Evolutionary conservation across 2,329 filamentous ascomycete genomes (phyloP).

Genomic region (Aphanoascus verrucosus): DNA sequence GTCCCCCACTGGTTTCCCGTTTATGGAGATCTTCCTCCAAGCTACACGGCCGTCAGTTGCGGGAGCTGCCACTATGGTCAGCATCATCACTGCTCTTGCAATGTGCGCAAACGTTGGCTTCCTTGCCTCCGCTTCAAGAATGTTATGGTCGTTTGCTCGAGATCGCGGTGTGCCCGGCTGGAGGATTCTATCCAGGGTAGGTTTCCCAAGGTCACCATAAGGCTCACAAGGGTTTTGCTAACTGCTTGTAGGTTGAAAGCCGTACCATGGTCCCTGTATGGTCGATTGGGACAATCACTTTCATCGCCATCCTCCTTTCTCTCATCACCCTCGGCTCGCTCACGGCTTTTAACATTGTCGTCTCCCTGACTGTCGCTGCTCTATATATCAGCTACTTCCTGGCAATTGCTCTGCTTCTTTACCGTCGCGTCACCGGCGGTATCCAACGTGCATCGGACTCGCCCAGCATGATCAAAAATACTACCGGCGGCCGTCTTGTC

Average conservation of each 20-base stretch:
- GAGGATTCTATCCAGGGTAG: slow-evolving; percentile 22
- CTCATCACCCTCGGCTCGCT: slow-evolving; percentile 45
- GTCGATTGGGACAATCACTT: slow-evolving; percentile 26
- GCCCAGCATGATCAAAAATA: slow-evolving; percentile 16
- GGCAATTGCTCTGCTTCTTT: slow-evolving; percentile 36
- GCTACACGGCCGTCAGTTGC: slow-evolving; percentile 36
- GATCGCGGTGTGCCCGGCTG: slow-evolving; percentile 34
- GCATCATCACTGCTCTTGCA: slow-evolving; percentile 34
- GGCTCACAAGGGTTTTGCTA: neutral
- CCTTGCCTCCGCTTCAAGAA: slow-evolving; percentile 30
- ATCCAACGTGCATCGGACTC: slow-evolving; percentile 17
- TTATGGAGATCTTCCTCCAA: slow-evolving; percentile 42
- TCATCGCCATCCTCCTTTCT: slow-evolving; percentile 28
- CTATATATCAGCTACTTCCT: slow-evolving; percentile 45
- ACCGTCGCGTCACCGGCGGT: slow-evolving; percentile 28
- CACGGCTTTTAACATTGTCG: slow-evolving; percentile 44
- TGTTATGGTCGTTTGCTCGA: slow-evolving; percentile 36
- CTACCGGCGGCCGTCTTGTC: slow-evolving; percentile 21
- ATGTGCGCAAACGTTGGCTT: slow-evolving; percentile 27
- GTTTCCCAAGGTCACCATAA: slow-evolving; percentile 1
- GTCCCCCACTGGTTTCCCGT: slow-evolving; percentile 38
- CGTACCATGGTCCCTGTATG: slow-evolving; percentile 35
- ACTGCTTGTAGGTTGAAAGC: slow-evolving; percentile 24
- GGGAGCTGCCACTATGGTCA: slow-evolving; percentile 37
- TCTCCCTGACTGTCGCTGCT: slow-evolving; percentile 42